Base-by-base conservation (phyloP, 768 basidiomycete genomes). In the Hypholoma fasciculare region DNA sequence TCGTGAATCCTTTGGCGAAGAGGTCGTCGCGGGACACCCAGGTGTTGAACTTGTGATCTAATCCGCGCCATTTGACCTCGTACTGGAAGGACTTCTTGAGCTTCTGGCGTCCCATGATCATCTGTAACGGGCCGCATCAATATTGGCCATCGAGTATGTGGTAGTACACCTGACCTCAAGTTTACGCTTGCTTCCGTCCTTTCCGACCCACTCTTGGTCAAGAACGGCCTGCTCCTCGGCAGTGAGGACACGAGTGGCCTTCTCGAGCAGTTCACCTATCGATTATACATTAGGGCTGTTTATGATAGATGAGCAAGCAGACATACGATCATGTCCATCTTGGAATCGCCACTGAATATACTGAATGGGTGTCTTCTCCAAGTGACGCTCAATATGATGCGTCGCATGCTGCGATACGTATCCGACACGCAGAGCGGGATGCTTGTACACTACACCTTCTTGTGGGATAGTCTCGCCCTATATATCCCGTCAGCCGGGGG, bases 281-380 rank as follows among this genome's bases (percentile, higher is more conserved):
- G 59, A 42, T 55, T 48, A 34, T 27, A 36, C 6, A 43, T 50
- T 40, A 59, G 7, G 23, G 23, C 4, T 23, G 23, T 23, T 23
- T 23, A 23, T 23, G 11, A n/a, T 17, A 23, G 17, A 49, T 16
- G 17, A 54, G 42, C 36, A 20, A 62, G 23, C 23, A 59, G 9
- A 79, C 86, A 63, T 71, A 91, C 94, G 90, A 81, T 98, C 96
- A 74, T 96, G 91, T 49, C 96, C 96, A 72, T 97, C 96, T 71
- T 98, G 96, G 85, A 95, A 98, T 65, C 96, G 90, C 96, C 96
- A 98, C 76, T 97, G 94, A 66, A 98, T 97, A 69, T 98, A 98
- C 54, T 89, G 90, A 59, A 96, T 92, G 23, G 96, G 93, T 4
- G 95, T 96, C 78, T 98, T 97, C 75, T 96, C 94, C 44, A 98